A percentile compares a stretch with the other conserved stretches of the same genome.
These are phyloP conservation scores for Xylariaceae sp. DNA, from an alignment of 2,329 filamentous ascomycete genomes.

Conservation along the genomic window DNA sequence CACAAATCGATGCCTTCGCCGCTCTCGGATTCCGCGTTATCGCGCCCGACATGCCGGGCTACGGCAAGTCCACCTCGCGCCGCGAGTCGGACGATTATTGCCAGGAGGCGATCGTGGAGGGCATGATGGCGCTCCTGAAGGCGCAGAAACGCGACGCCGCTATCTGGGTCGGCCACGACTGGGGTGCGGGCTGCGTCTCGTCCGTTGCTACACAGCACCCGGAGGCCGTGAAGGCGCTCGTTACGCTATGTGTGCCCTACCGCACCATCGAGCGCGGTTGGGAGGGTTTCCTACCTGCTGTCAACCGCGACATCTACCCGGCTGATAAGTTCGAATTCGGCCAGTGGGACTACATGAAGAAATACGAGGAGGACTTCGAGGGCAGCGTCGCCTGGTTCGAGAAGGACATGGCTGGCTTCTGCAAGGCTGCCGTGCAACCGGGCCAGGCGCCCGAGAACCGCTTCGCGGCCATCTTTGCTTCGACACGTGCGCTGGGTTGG, in stretches of 20 bases:
- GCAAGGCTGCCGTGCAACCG: slow-evolving; percentile 6
- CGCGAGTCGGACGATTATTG: slow-evolving; percentile 28
- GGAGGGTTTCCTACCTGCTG: slow-evolving; percentile 30
- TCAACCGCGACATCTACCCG: slow-evolving; percentile 43
- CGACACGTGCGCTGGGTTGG: slow-evolving; percentile 7
- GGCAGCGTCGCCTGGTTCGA: slow-evolving; percentile 18
- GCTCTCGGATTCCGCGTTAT: slow-evolving; percentile 32
- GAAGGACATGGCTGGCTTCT: slow-evolving; percentile 17
- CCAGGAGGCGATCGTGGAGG: slow-evolving; percentile 31
- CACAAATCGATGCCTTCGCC: slow-evolving; percentile 29
- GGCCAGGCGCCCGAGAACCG: slow-evolving; percentile 29
- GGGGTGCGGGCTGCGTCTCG: slow-evolving; percentile 32
- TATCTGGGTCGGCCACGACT: slow-evolving; percentile 46
- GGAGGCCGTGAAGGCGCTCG: slow-evolving; percentile 25
- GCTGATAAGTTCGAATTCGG: slow-evolving; percentile 35
- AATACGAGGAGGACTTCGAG: slow-evolving; percentile 29
- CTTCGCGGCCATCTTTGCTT: background rate
- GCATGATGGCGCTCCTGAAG: slow-evolving; percentile 33
- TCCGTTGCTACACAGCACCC: slow-evolving; percentile 30
- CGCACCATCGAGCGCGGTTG: slow-evolving; percentile 38
- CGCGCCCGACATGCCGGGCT: slow-evolving; percentile 35
- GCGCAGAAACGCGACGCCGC: slow-evolving; percentile 33
- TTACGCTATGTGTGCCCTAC: slow-evolving; percentile 37
- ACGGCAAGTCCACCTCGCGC: slow-evolving; percentile 34
- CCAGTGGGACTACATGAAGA: slow-evolving; percentile 31